These are phyloP conservation scores for Camillea tinctor DNA, from an alignment of 2,329 filamentous ascomycete genomes.

Conservation along the genomic window DNA sequence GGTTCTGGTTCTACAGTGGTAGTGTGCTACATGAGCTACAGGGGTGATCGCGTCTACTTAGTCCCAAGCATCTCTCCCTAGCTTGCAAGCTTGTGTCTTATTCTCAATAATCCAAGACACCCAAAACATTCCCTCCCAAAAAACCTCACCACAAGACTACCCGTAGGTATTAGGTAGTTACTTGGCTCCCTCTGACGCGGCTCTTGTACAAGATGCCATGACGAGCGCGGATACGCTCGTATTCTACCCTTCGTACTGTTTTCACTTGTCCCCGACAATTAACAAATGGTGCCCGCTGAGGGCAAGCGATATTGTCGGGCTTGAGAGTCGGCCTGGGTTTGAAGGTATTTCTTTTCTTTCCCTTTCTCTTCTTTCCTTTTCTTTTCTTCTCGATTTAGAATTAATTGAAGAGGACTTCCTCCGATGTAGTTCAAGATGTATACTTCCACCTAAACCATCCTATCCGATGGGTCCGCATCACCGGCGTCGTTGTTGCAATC, in stretches of 20 bases:
- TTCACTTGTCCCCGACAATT: constrained; percentile 60
- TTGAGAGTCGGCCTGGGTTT: constrained; percentile 50
- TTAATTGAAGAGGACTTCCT: not conserved
- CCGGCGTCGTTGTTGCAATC: constrained; percentile 66
- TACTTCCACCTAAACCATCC: constrained; percentile 73
- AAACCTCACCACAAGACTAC: not conserved
- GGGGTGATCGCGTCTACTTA: too few relatives aligned
- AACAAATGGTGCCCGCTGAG: constrained; percentile 59
- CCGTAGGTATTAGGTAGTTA: not conserved
- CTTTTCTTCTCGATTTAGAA: too few relatives aligned
- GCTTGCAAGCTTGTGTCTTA: constrained; percentile 7
- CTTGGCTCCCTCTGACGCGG: constrained; percentile 16
- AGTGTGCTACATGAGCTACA: too few relatives aligned
- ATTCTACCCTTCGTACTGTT: constrained; percentile 62
- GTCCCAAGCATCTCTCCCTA: not conserved
- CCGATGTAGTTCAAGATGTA: constrained; percentile 48
- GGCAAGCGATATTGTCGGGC: constrained; percentile 46
- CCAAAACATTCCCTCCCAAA: constrained; percentile 1
- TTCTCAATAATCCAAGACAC: constrained; percentile 3
- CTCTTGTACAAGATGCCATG: constrained; percentile 40
- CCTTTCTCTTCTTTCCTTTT: too few relatives aligned
- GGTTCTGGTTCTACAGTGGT: too few relatives aligned
- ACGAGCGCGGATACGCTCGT: constrained; percentile 34
- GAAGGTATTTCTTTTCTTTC: constrained; percentile 43
- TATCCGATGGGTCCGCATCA: constrained; percentile 70